Evolutionary conservation across 331 rosid species (phyloP).

Genomic region (Ulmus americana): DNA sequence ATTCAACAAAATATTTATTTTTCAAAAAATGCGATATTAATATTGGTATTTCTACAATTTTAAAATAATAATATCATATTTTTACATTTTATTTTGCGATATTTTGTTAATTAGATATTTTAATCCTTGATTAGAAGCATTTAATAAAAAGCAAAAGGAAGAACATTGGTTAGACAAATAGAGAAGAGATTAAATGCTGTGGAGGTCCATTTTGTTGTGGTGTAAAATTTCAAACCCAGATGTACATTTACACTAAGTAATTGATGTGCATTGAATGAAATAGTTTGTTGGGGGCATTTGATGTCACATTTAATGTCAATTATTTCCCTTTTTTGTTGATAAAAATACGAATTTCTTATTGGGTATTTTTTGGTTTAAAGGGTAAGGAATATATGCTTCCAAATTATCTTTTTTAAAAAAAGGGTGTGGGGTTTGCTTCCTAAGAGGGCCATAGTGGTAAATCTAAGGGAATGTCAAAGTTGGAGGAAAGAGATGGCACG

Average conservation of each 20-base stretch:
- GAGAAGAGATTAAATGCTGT: neutral
- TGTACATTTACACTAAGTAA: neutral
- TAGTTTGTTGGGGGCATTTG: slow-evolving; percentile 11
- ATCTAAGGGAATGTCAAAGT: neutral
- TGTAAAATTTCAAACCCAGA: neutral
- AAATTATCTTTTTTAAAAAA: neutral
- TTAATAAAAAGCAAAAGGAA: neutral
- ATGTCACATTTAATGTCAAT: slow-evolving; percentile 8
- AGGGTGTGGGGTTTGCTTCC: neutral
- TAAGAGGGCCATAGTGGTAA: slow-evolving; percentile 12
- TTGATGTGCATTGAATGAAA: slow-evolving; percentile 14
- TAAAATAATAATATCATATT: no score
- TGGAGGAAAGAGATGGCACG: slow-evolving; percentile 11
- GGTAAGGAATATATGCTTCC: slow-evolving; percentile 25
- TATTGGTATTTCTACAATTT: no score
- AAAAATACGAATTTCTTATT: neutral
- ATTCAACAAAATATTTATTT: no score
- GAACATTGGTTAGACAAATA: neutral
- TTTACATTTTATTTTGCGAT: neutral
- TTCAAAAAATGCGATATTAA: no score
- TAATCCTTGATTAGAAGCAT: neutral
- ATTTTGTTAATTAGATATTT: neutral
- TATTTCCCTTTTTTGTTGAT: neutral
- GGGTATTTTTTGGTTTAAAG: neutral
- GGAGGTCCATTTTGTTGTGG: neutral